A percentile compares a stretch with the other conserved stretches of the same genome.
phyloP scores from a whole-genome alignment of 345 rosid genomes.

The Murraya koenigii region DNA sequence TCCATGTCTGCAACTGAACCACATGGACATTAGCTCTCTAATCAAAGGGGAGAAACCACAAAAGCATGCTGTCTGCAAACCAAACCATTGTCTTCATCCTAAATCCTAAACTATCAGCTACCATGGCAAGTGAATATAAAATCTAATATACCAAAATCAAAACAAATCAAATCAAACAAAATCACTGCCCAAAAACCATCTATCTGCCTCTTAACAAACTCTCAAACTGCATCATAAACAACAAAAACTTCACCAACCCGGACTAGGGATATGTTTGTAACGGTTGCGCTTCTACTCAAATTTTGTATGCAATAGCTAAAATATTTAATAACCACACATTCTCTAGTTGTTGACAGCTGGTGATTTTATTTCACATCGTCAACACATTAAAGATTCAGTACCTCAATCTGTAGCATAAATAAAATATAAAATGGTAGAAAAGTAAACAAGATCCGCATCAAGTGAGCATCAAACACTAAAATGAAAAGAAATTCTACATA shows the following conservation, averaged over 20 bases:
- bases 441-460: neutral
- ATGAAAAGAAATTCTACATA: neutral
- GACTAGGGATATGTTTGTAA: neutral
- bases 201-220: neutral
- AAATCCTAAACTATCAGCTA: neutral
- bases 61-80: neutral
- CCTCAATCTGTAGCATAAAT: neutral
- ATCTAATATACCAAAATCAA: neutral
- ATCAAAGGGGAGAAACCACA: neutral
- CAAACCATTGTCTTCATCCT: neutral
- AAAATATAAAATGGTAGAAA: neutral
- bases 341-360: no score
- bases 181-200: neutral
- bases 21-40: neutral
- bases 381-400: neutral
- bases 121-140: neutral
- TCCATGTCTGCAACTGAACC: constrained; percentile 70
- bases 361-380: no score
- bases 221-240: neutral
- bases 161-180: neutral
- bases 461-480: neutral
- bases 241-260: neutral
- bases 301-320: neutral
- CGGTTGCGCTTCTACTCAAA: neutral
- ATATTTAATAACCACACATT: neutral